Evolutionary conservation across 164 flowering plant genomes (phyloP), one percentile per base, ranked within the genome.

Genomic region (Berberis thunbergii): DNA sequence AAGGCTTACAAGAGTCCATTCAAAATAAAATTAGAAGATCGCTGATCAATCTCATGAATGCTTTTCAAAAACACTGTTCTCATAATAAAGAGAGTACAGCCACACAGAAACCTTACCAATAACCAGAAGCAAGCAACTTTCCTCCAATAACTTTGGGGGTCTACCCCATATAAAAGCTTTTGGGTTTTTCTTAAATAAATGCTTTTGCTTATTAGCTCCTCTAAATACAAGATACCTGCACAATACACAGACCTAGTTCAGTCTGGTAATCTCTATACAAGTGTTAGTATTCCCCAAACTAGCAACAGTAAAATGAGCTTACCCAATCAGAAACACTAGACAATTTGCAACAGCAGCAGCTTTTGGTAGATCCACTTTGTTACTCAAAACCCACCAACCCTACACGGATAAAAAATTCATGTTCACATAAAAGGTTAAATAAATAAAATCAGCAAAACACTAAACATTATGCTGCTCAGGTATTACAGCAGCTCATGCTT

Each of bases 381-480:
- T 88, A 13, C 66, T 65, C 79, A 94, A 80, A 71, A 94, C 93
- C 98, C 97, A 94, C 96, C 98, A 91, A 59, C 91, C 98, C 98
- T 88, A 64, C 45, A 72, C 41, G 52, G 74, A 66, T 60, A 1
- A 55, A 2, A 58, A 70, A 65, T 38, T 11, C 63, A 45, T 49
- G 39, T 61, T 52, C 57, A 61, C 52, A 46, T 43, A n/a, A 45
- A 64, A 53, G 11, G 45, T 7, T 12, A 12, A 44, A 5, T 26
- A 4, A 54, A 7, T 52, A 11, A 6, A 1, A 4, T 52, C 3
- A 52, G 4, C 3, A 52, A 52, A 6, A 3, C n/a, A 52, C 3
- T 10, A 42, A 52, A 49, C 26, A 26, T 26, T 26, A 26, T 26
- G 26, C 26, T 26, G 26, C 26, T 26, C 26, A 26, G 26, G 26